Percentiles rank a stretch among this genome's conserved stretches.
Conservation (phyloP, 2,329 filamentous ascomycete genomes). For the Alternaria dauci region DNA sequence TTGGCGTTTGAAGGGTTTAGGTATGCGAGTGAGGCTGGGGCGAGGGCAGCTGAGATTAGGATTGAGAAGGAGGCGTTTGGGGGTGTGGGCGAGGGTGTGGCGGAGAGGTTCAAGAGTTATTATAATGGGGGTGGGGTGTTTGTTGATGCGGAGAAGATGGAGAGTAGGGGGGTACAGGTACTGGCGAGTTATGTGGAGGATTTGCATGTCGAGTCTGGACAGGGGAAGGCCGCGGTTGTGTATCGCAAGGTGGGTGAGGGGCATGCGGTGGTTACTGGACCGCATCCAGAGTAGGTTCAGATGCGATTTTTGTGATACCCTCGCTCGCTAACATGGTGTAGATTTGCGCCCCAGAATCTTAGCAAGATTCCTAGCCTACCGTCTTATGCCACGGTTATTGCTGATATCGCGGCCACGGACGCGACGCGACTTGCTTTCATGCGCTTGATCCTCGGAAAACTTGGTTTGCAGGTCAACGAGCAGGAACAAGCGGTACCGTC, state of each 20-base stretch:
- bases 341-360: conserved; percentile 84
- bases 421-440: conserved; percentile 75
- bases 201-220: conserved; percentile 77
- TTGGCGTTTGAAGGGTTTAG: conserved; percentile 88
- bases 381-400: conserved; percentile 74
- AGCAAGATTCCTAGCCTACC: conserved; percentile 71
- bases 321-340: conserved; percentile 49
- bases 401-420: conserved; percentile 73
- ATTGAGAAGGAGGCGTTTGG: conserved; percentile 69
- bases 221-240: conserved; percentile 78
- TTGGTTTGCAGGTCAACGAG: conserved; percentile 80
- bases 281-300: conserved; percentile 85
- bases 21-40: conserved; percentile 87
- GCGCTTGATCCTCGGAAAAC: conserved; percentile 78
- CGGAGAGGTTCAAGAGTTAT: conserved; percentile 75
- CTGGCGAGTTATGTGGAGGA: conserved; percentile 81
- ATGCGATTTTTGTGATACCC: too few relatives aligned
- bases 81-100: conserved; percentile 57
- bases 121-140: conserved; percentile 97
- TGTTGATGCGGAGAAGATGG: conserved; percentile 74
- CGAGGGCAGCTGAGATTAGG: conserved; percentile 73
- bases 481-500: conserved; percentile 75
- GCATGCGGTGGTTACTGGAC: conserved; percentile 79
- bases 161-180: conserved; percentile 74
- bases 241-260: conserved; percentile 86